A percentile compares a stretch with the other conserved stretches of the same genome.
These are phyloP conservation scores for Kwoniella europaea DNA, from an alignment of 768 basidiomycete genomes.

Conservation along the genomic window DNA sequence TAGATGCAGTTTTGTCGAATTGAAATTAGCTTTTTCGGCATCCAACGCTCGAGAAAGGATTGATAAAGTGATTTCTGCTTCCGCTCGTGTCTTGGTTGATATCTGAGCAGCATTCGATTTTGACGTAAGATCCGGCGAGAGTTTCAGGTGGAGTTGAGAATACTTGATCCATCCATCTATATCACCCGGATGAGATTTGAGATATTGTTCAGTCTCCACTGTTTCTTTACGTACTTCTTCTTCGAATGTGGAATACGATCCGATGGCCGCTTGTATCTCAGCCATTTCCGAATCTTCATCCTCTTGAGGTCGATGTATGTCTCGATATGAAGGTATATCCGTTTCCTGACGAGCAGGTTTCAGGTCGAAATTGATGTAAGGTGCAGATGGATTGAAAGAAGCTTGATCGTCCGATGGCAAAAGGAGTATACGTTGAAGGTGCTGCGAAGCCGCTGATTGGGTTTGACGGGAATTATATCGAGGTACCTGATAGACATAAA, in stretches of 20 bases:
- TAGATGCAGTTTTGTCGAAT: slow-evolving; percentile 47
- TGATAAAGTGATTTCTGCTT: slow-evolving; percentile 57
- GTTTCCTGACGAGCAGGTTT: background rate
- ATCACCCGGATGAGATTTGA: slow-evolving; percentile 46
- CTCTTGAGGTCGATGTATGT: slow-evolving; percentile 12
- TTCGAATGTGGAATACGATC: slow-evolving; percentile 23
- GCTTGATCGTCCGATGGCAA: slow-evolving; percentile 2
- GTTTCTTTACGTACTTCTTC: slow-evolving; percentile 25
- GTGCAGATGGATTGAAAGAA: slow-evolving; percentile 5
- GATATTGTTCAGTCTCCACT: slow-evolving; percentile 35
- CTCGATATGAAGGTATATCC: slow-evolving; percentile 19
- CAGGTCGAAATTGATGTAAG: slow-evolving; percentile 13
- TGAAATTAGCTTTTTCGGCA: slow-evolving; percentile 37
- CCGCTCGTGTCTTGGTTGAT: slow-evolving; percentile 26
- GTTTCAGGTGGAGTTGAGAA: slow-evolving; percentile 35
- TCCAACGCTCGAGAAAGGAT: slow-evolving; percentile 56
- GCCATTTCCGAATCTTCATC: slow-evolving; percentile 17
- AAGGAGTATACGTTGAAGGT: slow-evolving; percentile 27
- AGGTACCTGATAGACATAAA: slow-evolving; percentile 16
- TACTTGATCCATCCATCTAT: slow-evolving; percentile 55
- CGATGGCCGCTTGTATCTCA: slow-evolving; percentile 16
- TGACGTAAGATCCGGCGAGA: slow-evolving; percentile 38
- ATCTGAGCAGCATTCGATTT: slow-evolving; percentile 13
- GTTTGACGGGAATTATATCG: slow-evolving; percentile 29
- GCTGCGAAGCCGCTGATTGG: slow-evolving; percentile 23